These are phyloP conservation scores for Penicillium waksmanii DNA, from an alignment of 495 filamentous ascomycete genomes.

Conservation along the genomic window DNA sequence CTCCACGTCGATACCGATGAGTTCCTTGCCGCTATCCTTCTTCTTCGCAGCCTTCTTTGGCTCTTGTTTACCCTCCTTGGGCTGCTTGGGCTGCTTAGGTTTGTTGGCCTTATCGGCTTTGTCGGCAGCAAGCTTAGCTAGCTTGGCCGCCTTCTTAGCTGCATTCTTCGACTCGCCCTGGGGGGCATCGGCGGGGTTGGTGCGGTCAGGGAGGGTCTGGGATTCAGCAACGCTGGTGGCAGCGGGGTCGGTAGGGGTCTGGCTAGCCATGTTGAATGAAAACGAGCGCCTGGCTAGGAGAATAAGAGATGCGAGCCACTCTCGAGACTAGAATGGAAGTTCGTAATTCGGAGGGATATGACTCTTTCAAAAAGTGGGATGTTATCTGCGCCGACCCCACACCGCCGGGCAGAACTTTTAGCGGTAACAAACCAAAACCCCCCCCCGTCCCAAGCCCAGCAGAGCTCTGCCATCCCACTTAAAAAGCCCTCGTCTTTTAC, in stretches of 20 bases:
- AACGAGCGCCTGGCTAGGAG: conserved; percentile 28
- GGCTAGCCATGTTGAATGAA: conserved; percentile 41
- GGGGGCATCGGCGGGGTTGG: conserved; percentile 44
- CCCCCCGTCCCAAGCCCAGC: conserved; percentile 27
- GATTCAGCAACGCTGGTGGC: conserved; percentile 32
- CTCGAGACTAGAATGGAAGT: conserved; percentile 23
- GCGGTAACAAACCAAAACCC: conserved; percentile 38
- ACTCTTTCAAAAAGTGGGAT: conserved; percentile 51
- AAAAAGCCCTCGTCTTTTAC: conserved; percentile 29
- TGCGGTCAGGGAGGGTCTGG: conserved; percentile 47
- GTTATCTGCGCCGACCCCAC: conserved; percentile 29
- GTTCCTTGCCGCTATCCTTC: conserved; percentile 61
- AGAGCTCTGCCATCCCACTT: conserved; percentile 41
- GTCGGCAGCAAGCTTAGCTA: conserved; percentile 64
- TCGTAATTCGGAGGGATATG: conserved; percentile 20
- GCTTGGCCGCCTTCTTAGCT: conserved; percentile 71
- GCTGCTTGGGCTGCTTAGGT: conserved; percentile 4
- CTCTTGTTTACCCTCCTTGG: conserved; percentile 41
- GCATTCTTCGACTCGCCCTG: conserved; percentile 69
- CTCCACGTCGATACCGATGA: conserved; percentile 83
- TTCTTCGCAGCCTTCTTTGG: conserved; percentile 45
- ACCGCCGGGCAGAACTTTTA: conserved; percentile 57
- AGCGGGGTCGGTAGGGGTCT: conserved; percentile 37
- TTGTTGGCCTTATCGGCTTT: conserved; percentile 68
- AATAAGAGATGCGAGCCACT: conserved; percentile 20